These are phyloP conservation scores for Metschnikowia henanensis DNA, from an alignment of 805 yeast species.

Conservation along the genomic window DNA sequence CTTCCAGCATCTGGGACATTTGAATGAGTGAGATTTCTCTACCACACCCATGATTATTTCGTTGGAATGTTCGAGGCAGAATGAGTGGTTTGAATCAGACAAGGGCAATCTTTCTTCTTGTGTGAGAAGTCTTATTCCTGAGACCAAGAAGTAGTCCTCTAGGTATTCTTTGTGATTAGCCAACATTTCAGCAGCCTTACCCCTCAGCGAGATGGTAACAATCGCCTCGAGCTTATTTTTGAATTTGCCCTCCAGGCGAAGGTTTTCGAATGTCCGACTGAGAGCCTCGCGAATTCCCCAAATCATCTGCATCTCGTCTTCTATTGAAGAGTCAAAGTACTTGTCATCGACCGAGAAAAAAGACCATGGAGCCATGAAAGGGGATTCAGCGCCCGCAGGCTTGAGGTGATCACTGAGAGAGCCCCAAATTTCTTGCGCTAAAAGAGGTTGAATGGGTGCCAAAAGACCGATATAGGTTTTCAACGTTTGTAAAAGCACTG, in stretches of 20 bases:
- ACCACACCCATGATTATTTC: constrained; percentile 34
- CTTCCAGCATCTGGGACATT: constrained; percentile 97
- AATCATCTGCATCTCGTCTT: constrained; percentile 45
- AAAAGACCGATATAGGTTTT: constrained; percentile 63
- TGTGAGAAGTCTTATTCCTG: constrained; percentile 40
- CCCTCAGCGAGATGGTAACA: constrained; percentile 27
- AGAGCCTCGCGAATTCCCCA: constrained; percentile 50
- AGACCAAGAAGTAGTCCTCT: constrained; percentile 60
- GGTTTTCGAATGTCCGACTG: constrained; percentile 53
- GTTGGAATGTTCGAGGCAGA: constrained; percentile 17
- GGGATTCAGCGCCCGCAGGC: constrained; percentile 9
- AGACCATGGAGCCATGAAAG: constrained; percentile 19
- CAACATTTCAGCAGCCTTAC: constrained; percentile 15
- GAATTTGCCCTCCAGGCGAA: constrained; percentile 52
- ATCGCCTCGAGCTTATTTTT: constrained; percentile 61
- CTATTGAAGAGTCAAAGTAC: constrained; percentile 37
- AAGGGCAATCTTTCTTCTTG: background rate
- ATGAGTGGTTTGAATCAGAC: background rate
- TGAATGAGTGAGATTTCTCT: constrained; percentile 46
- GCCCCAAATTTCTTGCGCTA: constrained; percentile 89
- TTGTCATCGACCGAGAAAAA: constrained; percentile 30
- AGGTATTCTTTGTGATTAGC: constrained; percentile 23
- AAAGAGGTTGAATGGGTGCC: constrained; percentile 79
- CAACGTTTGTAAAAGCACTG: constrained; percentile 61
- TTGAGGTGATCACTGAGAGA: constrained; percentile 28